Evolutionary conservation across 2,329 filamentous ascomycete species (phyloP), one percentile per base, ranked within the genome.

Genomic region (Orbilia ellipsospora): DNA sequence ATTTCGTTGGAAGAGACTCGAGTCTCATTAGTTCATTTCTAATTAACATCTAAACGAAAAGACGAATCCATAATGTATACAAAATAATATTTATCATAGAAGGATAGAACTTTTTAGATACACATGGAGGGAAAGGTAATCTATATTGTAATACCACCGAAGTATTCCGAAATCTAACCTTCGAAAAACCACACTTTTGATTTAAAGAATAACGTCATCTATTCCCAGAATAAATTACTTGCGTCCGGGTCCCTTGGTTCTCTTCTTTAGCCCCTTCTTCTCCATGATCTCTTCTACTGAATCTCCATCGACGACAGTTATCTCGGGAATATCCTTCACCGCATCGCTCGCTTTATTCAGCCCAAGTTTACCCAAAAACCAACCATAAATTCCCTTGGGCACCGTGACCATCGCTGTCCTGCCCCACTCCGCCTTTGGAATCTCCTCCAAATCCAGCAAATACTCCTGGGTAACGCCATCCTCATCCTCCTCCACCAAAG

Each of bases 401-500:
- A 96, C 84, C 63, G 90, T 90, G 82, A 91, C 88, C 52, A 98
- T 86, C 74, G 93, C 89, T 0, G 95, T 99, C 81, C 98, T 92
- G 77, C 84, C 87, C 82, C 97, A 84, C 2, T 90, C 91, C 0
- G 95, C 95, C 78, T 86, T 85, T 52, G 87, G 86, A 74, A 99
- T 90, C 82, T 97, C 93, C 73, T 93, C 88, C 80, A 97, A 89
- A 82, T 99, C 94, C 74, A 99, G 89, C 77, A 97, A 84, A 81
- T 90, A 96, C 81, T 97, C 92, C 78, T 91, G 88, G 36, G 89
- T 87, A 66, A 92, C 89, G 63, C 95, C 95, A 23, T 97, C 92
- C 78, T 94, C 93, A 61, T 93, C 92, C 80, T 92, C 88, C 81
- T 96, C 92, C 83, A 98, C 94, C n/a, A 99, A 86, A 81, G 92